Percentiles rank a stretch among this genome's conserved stretches.
Conservation (phyloP, 2,329 filamentous ascomycete genomes). For the Huntiella abstrusa region DNA sequence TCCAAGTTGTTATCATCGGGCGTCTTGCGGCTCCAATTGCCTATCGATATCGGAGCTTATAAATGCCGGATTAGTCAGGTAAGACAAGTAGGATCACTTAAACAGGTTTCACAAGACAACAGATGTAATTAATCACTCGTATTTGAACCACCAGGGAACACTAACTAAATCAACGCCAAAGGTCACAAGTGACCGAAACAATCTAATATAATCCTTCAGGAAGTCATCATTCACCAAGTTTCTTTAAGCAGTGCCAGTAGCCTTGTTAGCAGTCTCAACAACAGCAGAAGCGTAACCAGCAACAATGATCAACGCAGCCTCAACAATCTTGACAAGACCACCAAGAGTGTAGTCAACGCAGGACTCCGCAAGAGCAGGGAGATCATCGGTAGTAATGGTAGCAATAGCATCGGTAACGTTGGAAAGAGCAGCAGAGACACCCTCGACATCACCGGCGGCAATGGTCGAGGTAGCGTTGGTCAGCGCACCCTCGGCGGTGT, state of each 20-base stretch:
- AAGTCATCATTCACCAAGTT: not conserved
- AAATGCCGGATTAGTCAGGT: too few species aligned
- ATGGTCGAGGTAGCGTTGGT: not conserved
- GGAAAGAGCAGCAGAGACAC: conserved; percentile 3
- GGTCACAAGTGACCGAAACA: too few species aligned
- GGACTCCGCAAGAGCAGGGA: conserved; percentile 1
- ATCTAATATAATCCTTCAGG: too few species aligned
- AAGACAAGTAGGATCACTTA: too few species aligned
- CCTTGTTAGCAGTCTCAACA: conserved; percentile 2
- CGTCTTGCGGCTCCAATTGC: too few species aligned
- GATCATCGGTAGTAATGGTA: not conserved
- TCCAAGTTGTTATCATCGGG: too few species aligned
- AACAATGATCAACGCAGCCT: not conserved
- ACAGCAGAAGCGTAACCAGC: conserved; percentile 1
- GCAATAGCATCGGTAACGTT: not conserved
- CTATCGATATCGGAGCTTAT: too few species aligned
- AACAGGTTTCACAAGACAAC: too few species aligned
- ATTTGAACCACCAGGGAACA: too few species aligned
- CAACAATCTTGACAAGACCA: conserved; percentile 3
- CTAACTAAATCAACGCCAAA: too few species aligned
- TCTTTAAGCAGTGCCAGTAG: not conserved
- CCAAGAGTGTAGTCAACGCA: not conserved
- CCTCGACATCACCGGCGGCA: not conserved
- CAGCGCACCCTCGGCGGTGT: not conserved
- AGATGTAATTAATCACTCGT: too few species aligned